Evolutionary conservation across 2,329 filamentous ascomycete genomes (phyloP).

Genomic region (Coleophoma eucalyptorum): DNA sequence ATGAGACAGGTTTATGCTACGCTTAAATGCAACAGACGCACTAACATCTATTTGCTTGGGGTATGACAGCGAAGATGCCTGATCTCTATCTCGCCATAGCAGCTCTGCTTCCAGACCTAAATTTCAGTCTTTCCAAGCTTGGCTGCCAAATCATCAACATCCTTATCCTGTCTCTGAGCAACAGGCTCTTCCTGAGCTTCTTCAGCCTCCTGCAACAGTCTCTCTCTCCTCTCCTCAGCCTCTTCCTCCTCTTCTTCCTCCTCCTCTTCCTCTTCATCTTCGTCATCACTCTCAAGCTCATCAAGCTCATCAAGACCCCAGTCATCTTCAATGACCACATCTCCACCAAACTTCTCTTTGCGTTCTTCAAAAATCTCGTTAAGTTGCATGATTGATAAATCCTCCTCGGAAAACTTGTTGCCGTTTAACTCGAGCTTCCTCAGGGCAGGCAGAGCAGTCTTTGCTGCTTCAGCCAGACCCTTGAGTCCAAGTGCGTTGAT

Average conservation of each 20-base stretch:
- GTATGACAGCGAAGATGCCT: neutral
- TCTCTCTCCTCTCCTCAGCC: conserved; percentile 63
- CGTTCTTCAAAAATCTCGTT: conserved; percentile 70
- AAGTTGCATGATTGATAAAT: conserved; percentile 65
- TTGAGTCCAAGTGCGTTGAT: conserved; percentile 76
- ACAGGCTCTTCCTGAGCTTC: conserved; percentile 71
- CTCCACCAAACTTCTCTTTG: conserved; percentile 69
- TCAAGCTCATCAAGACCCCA: conserved; percentile 85
- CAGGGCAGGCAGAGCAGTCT: conserved; percentile 66
- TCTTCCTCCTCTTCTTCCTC: conserved; percentile 58
- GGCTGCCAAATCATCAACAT: conserved; percentile 77
- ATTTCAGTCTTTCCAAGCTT: conserved; percentile 61
- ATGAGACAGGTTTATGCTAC: too few species aligned
- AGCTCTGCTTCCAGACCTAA: neutral
- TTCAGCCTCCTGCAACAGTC: conserved; percentile 64
- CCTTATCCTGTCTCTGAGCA: conserved; percentile 66
- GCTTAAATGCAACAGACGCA: neutral
- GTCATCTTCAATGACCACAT: conserved; percentile 67
- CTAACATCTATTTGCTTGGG: neutral
- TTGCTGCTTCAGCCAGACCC: conserved; percentile 64
- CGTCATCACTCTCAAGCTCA: conserved; percentile 70
- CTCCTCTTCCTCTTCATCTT: conserved; percentile 63
- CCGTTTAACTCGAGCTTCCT: conserved; percentile 91
- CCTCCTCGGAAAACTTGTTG: conserved; percentile 89
- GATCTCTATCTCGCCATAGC: neutral